phyloP scores from a whole-genome alignment of 306 rosid species.

The Ziziphus jujuba region DNA sequence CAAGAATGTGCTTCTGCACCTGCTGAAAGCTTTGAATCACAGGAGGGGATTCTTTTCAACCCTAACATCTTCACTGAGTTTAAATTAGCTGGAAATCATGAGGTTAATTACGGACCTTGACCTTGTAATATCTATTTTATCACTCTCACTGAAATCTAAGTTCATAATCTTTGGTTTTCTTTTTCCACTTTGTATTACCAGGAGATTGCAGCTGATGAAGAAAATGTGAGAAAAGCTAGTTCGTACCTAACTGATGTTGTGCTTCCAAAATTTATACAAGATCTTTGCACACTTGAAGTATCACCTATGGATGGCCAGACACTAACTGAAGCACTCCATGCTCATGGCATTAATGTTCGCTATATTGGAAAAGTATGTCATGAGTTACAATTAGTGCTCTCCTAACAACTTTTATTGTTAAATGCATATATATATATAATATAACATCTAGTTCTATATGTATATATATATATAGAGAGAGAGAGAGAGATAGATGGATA shows the following conservation, averaged over 20 bases:
- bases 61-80: conserved; percentile 95
- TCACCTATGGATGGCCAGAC: conserved; percentile 99
- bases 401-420: conserved; percentile 7
- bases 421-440: neutral
- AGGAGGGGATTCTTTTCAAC: conserved; percentile 69
- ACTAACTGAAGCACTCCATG: conserved; percentile 94
- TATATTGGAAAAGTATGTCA: conserved; percentile 83
- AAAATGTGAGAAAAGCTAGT: conserved; percentile 83
- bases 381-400: conserved; percentile 8
- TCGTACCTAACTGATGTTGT: conserved; percentile 70
- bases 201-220: conserved; percentile 89
- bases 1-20: conserved; percentile 41
- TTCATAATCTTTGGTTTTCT: conserved; percentile 14
- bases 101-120: conserved; percentile 41
- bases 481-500: no score
- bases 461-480: neutral
- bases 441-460: no score
- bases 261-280: conserved; percentile 95
- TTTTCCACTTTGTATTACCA: conserved; percentile 31
- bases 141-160: neutral
- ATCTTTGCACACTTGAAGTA: conserved; percentile 94
- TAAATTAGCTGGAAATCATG: conserved; percentile 74
- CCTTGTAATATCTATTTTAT: neutral
- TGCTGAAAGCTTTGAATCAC: conserved; percentile 35
- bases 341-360: conserved; percentile 96